These are phyloP conservation scores for Moesziomyces globuligerus DNA, from an alignment of 1,284 basidiomycete genomes.

Conservation along the genomic window DNA sequence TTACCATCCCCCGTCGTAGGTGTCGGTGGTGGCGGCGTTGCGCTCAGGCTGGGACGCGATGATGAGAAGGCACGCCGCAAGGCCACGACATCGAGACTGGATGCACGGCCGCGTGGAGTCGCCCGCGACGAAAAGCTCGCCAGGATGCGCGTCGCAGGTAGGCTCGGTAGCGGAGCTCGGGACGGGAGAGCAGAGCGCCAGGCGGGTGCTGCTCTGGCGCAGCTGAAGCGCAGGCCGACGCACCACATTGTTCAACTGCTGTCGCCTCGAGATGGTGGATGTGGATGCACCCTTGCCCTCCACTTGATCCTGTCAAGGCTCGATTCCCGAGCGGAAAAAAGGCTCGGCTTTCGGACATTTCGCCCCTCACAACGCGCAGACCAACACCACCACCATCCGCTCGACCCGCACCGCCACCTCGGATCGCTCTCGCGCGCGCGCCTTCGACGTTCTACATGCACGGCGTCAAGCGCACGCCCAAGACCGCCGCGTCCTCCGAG, in stretches of 20 bases:
- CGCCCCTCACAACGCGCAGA: neutral
- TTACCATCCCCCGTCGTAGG: neutral
- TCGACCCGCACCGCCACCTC: neutral
- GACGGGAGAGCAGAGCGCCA: neutral
- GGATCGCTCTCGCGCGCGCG: neutral
- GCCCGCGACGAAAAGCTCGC: no score
- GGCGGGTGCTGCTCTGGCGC: neutral
- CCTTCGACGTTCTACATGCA: conserved; percentile 19
- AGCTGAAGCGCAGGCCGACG: conserved; percentile 14
- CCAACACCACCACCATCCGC: neutral
- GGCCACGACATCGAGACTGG: no score
- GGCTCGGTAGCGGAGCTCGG: no score
- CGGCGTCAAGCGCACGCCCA: conserved; percentile 47
- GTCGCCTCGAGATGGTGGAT: conserved; percentile 6
- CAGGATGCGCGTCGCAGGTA: no score
- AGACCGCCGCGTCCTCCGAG: conserved; percentile 21
- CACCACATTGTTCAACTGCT: conserved; percentile 1
- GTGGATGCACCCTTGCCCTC: neutral
- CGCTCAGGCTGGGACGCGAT: neutral
- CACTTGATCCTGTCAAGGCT: conserved; percentile 6
- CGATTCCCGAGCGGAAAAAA: neutral
- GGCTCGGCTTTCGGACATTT: conserved; percentile 4
- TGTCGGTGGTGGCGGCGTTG: conserved; percentile 65
- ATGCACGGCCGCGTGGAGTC: no score
- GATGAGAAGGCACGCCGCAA: conserved; percentile 4